Base-by-base conservation (phyloP, 495 filamentous ascomycete species). In the Lophiotrema nucula region DNA sequence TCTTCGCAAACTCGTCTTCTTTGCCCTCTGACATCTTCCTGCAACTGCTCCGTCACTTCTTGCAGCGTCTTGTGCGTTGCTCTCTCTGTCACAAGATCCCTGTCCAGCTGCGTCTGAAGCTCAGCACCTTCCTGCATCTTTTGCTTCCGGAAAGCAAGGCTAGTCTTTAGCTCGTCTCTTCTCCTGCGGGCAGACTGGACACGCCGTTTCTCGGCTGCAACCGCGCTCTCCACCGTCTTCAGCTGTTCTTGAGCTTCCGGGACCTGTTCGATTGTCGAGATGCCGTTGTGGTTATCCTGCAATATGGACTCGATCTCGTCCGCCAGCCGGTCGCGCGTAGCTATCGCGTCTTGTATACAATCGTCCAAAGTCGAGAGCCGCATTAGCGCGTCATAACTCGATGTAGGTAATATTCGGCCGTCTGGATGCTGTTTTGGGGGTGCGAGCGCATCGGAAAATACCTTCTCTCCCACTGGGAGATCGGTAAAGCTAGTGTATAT, bases 361-460 rank as follows among this genome's bases (percentile, higher is more conserved):
- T 90, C 88, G 56, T 96, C 91, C 33, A 98, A 75, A 49, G 89
- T 97, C 13, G 88, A 86, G 25, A 98, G 77, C 26, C 86, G 83
- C 87, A 96, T 95, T 41, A 98, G 74, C 1, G 88, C 83, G 66
- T 95, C 93, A 72, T 96, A 98, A 1, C 90, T 92, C 4, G 90
- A 89, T 1, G 89, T 93, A 0, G 76, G 66, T 50, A 83, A 62
- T 1, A 62, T 73, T 24, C 60, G 37, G 13, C 74, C 44, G 19
- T 72, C 61, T 8, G 72, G 72, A 57, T 76, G 72, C 66, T 81
- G 78, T 22, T 75, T 73, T 13, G 57, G 55, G 45, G 65, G 62
- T 44, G 56, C 66, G 38, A 69, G 64, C 42, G 65, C 58, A 56
- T 71, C 61, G 35, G 31, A 41, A 23, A 6, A 71, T 33, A 73